Evolutionary conservation across 1,284 basidiomycete species (phyloP).

Genomic region (Rhodotorula sp.): DNA sequence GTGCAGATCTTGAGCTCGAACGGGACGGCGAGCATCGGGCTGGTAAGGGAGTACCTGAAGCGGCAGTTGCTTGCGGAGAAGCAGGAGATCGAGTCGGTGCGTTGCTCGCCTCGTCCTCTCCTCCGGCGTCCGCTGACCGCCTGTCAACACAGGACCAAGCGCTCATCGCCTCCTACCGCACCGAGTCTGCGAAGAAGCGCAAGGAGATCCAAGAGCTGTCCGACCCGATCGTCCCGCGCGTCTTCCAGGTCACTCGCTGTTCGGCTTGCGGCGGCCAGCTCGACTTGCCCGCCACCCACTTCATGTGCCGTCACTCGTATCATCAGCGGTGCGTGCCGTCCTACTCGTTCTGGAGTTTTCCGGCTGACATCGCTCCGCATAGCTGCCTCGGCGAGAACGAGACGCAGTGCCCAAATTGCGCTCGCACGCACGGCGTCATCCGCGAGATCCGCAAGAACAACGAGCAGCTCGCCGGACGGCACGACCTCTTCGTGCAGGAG

Average conservation of each 20-base stretch:
- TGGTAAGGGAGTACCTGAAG: conserved; percentile 86
- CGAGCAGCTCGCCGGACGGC: conserved; percentile 73
- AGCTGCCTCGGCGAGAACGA: conserved; percentile 82
- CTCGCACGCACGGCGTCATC: conserved; percentile 79
- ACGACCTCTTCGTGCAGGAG: conserved; percentile 82
- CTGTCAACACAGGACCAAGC: conserved; percentile 65
- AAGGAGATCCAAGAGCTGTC: conserved; percentile 77
- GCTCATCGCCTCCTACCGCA: conserved; percentile 78
- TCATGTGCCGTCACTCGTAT: conserved; percentile 97
- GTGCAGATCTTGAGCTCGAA: conserved; percentile 85
- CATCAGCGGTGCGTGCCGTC: conserved; percentile 70
- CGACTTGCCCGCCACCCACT: conserved; percentile 89
- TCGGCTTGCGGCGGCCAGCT: conserved; percentile 81
- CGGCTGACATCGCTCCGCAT: conserved; percentile 12
- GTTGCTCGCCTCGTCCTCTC: conserved; percentile 45
- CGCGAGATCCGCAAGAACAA: conserved; percentile 83
- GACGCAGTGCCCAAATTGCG: conserved; percentile 79
- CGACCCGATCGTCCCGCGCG: conserved; percentile 70
- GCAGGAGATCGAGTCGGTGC: conserved; percentile 74
- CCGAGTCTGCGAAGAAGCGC: conserved; percentile 77
- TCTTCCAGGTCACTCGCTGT: conserved; percentile 92
- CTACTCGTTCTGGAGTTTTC: background rate
- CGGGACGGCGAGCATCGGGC: conserved; percentile 79
- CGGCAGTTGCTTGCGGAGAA: conserved; percentile 68
- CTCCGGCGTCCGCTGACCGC: background rate